phyloP scores from a whole-genome alignment of 75 land plant genomes.

The Selaginella moellendorffii region DNA sequence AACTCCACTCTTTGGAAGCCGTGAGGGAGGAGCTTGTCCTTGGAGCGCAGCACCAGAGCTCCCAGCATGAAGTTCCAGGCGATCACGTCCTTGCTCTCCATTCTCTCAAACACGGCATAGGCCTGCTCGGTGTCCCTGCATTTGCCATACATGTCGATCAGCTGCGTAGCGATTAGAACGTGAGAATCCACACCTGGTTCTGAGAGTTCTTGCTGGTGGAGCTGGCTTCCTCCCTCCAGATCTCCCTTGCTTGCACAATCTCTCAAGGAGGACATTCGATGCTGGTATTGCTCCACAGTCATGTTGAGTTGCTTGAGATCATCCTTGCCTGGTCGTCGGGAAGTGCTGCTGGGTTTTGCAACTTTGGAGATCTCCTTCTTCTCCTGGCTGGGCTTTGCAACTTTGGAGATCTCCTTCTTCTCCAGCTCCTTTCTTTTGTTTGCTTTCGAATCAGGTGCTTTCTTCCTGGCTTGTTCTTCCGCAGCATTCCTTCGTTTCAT shows the following conservation, averaged over 20 bases:
- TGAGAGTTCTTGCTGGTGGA: not conserved
- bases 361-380: too few relatives aligned
- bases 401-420: too few relatives aligned
- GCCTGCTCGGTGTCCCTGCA: not conserved
- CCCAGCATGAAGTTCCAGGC: not conserved
- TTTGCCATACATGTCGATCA: not conserved
- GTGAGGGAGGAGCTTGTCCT: not conserved
- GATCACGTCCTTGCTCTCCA: not conserved
- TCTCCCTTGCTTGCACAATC: not conserved
- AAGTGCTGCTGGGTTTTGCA: too few relatives aligned
- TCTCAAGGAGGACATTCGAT: not conserved
- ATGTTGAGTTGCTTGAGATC: not conserved
- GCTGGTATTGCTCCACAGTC: not conserved
- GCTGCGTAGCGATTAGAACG: not conserved
- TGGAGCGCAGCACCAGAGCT: not conserved
- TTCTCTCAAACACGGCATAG: not conserved
- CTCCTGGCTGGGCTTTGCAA: too few relatives aligned
- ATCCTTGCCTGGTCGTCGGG: not conserved
- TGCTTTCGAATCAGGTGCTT: too few relatives aligned
- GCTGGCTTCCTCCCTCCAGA: not conserved
- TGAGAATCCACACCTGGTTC: not conserved
- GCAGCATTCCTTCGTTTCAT: too few relatives aligned
- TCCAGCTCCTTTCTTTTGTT: too few relatives aligned
- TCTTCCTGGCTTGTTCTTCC: too few relatives aligned
- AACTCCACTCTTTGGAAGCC: not conserved